These are phyloP conservation scores for Gastrodia elata DNA, from an alignment of 106 monocot genomes.

Conservation along the genomic window DNA sequence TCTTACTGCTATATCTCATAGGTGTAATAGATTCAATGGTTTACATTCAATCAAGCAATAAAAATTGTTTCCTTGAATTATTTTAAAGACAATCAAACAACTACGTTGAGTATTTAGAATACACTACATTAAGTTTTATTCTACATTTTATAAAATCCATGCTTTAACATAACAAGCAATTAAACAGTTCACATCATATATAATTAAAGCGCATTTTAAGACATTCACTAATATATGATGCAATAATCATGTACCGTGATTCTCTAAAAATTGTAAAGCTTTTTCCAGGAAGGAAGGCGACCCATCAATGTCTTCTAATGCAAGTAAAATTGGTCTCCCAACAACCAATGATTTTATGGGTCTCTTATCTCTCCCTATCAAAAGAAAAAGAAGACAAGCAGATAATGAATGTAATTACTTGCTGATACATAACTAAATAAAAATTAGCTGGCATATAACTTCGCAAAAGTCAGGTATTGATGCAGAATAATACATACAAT, in stretches of 20 bases:
- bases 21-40: too few species aligned
- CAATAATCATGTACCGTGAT: constrained; percentile 44
- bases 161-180: too few species aligned
- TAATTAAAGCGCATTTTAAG: too few species aligned
- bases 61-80: too few species aligned
- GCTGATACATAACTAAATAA: not conserved
- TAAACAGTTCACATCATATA: too few species aligned
- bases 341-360: constrained; percentile 90
- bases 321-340: constrained; percentile 95
- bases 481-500: constrained; percentile 34
- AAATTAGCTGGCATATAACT: not conserved
- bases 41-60: too few species aligned
- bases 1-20: too few species aligned
- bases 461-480: not conserved
- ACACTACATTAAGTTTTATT: too few species aligned
- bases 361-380: constrained; percentile 83
- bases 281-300: constrained; percentile 92
- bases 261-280: constrained; percentile 81
- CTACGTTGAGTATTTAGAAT: too few species aligned
- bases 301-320: constrained; percentile 99
- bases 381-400: constrained; percentile 13
- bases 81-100: too few species aligned
- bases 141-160: too few species aligned
- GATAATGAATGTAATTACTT: not conserved
- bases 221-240: not conserved